Evolutionary conservation across 768 basidiomycete genomes (phyloP).

Genomic region (Termitomyces bulborhizus): DNA sequence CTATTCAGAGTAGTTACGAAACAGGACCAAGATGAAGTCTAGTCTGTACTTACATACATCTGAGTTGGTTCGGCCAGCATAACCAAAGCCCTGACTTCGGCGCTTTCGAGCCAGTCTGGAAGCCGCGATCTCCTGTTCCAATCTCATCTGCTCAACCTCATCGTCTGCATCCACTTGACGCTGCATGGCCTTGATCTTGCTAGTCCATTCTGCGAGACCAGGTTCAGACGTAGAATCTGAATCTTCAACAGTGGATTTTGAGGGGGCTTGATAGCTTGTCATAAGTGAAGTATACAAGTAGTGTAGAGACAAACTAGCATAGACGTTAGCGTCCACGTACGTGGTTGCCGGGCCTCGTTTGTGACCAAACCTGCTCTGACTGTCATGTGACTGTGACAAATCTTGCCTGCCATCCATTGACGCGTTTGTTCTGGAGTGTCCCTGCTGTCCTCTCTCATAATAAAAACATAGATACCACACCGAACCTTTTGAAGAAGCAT

Average conservation of each 20-base stretch:
- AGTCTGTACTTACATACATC: conserved; percentile 40
- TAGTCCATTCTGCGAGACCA: conserved; percentile 77
- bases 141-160: conserved; percentile 65
- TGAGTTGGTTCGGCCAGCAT: conserved; percentile 31
- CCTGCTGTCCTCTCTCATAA: not conserved
- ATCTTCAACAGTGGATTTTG: conserved; percentile 24
- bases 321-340: not conserved
- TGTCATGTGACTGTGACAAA: not conserved
- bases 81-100: conserved; percentile 37
- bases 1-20: conserved; percentile 3
- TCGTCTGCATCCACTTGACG: conserved; percentile 78
- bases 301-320: conserved; percentile 1
- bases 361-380: not conserved
- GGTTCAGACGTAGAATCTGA: conserved; percentile 49
- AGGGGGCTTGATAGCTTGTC: conserved; percentile 1
- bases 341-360: not conserved
- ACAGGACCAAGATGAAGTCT: not conserved
- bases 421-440: not conserved
- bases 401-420: not conserved
- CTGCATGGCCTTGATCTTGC: conserved; percentile 73
- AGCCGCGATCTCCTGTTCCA: conserved; percentile 60
- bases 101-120: conserved; percentile 44
- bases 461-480: not conserved
- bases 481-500: not conserved
- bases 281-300: not conserved